A percentile compares a stretch with the other conserved stretches of the same genome.
phyloP scores from a whole-genome alignment of 345 rosid species.

The Populus davidiana region DNA sequence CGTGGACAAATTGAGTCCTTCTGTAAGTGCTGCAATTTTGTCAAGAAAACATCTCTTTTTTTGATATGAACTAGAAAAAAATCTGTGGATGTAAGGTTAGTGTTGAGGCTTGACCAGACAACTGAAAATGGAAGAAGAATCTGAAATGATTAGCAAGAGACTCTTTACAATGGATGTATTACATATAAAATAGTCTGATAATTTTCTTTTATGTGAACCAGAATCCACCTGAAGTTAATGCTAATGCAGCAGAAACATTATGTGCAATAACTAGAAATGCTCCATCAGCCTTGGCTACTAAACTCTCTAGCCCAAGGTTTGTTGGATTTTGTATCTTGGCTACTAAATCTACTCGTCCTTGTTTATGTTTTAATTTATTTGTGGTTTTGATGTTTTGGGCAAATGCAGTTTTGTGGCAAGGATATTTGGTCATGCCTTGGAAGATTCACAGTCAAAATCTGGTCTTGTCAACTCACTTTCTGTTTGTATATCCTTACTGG shows the following conservation, averaged over 20 bases:
- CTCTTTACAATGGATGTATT: not conserved
- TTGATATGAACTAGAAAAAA: not conserved
- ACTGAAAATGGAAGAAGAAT: not conserved
- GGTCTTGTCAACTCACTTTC: slow-evolving; percentile 91
- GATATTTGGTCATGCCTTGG: slow-evolving; percentile 92
- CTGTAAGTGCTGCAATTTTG: slow-evolving; percentile 48
- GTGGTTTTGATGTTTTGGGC: not conserved
- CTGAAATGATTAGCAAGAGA: not conserved
- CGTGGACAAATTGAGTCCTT: slow-evolving; percentile 83
- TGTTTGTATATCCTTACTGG: slow-evolving; percentile 91
- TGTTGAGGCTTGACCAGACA: not conserved
- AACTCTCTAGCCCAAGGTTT: slow-evolving; percentile 88
- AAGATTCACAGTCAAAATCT: slow-evolving; percentile 83
- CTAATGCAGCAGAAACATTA: slow-evolving; percentile 90
- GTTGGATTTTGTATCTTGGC: slow-evolving; percentile 11
- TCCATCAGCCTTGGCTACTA: slow-evolving; percentile 84
- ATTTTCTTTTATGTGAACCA: slow-evolving; percentile 35
- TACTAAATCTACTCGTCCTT: not conserved
- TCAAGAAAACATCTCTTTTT: not conserved
- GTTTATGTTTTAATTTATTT: not conserved
- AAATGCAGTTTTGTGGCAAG: slow-evolving; percentile 75
- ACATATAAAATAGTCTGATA: slow-evolving; percentile 16
- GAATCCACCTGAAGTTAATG: slow-evolving; percentile 86
- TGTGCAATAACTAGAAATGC: slow-evolving; percentile 90
- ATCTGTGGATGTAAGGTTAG: not conserved